A percentile compares a stretch with the other conserved stretches of the same genome.
phyloP scores from a whole-genome alignment of 1,139 yeast species.

The Yamadazyma spencermartinsiae region DNA sequence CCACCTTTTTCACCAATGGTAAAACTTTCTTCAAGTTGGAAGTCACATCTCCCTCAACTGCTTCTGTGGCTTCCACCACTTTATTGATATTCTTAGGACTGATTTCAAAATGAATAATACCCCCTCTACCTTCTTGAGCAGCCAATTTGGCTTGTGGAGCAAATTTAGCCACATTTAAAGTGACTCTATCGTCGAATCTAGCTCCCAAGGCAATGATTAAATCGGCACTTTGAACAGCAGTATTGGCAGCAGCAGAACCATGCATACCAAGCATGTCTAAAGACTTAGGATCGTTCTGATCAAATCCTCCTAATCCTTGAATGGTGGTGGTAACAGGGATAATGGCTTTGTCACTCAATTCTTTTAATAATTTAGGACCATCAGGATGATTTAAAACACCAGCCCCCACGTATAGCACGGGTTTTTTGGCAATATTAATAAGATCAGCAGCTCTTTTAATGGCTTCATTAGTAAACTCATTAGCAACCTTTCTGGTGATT shows the following conservation, averaged over 20 bases:
- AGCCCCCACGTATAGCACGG: conserved; percentile 88
- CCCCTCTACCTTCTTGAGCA: conserved; percentile 86
- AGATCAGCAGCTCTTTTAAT: conserved; percentile 76
- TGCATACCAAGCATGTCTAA: conserved; percentile 98
- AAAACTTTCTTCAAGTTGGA: conserved; percentile 69
- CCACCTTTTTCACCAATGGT: conserved; percentile 64
- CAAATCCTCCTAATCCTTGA: conserved; percentile 93
- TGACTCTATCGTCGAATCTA: conserved; percentile 97
- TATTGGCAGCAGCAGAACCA: conserved; percentile 92
- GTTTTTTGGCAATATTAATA: conserved; percentile 80
- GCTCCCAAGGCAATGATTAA: conserved; percentile 94
- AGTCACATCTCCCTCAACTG: conserved; percentile 94
- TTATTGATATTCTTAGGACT: conserved; percentile 96
- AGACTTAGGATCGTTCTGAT: conserved; percentile 87
- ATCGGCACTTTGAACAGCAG: conserved; percentile 92
- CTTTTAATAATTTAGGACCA: conserved; percentile 78
- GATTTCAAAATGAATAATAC: conserved; percentile 94
- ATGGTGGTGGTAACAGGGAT: conserved; percentile 96
- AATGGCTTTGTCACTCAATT: conserved; percentile 84
- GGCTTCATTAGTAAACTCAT: conserved; percentile 75
- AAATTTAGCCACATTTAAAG: conserved; percentile 79
- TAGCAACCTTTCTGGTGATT: conserved; percentile 69
- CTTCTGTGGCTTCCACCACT: conserved; percentile 96
- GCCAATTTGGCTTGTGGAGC: conserved; percentile 94
- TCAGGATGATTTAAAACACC: conserved; percentile 81